Evolutionary conservation across 2,329 filamentous ascomycete genomes (phyloP).

Genomic region (Sclerotinia sclerotiorum): DNA sequence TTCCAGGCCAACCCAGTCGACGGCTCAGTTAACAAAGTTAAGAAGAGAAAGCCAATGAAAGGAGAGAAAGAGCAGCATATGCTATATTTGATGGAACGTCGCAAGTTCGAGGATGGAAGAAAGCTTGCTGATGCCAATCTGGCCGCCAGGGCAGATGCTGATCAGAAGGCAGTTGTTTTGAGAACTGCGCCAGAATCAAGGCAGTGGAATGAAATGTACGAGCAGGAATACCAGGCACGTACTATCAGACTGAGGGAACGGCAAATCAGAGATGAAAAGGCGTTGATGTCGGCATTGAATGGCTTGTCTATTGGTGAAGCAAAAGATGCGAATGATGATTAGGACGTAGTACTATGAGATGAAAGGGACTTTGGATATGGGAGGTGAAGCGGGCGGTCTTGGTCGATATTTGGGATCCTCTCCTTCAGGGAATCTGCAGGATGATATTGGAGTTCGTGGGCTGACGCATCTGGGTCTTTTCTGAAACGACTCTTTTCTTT

Average conservation of each 20-base stretch:
- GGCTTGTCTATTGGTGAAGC: not conserved
- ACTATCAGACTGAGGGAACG: not conserved
- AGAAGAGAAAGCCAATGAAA: not conserved
- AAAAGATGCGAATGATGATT: not conserved
- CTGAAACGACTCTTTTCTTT: rapidly evolving
- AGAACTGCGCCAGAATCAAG: not conserved
- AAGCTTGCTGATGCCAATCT: not conserved
- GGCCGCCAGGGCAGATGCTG: not conserved
- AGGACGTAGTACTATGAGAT: not conserved
- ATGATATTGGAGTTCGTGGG: not conserved
- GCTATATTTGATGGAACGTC: not conserved
- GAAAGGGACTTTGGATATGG: too few relatives aligned
- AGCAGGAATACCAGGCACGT: not conserved
- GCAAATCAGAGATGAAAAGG: not conserved
- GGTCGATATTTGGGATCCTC: not conserved
- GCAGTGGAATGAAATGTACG: not conserved
- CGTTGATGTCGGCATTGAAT: not conserved
- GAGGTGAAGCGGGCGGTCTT: rapidly evolving
- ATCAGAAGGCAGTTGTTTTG: not conserved
- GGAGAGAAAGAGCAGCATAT: not conserved
- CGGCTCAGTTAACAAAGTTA: not conserved
- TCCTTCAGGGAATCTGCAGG: not conserved
- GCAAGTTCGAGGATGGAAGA: not conserved
- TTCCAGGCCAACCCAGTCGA: not conserved
- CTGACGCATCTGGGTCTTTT: not conserved